Evolutionary conservation across 1,139 yeast species (phyloP).

Genomic region (Geotrichum australiense): DNA sequence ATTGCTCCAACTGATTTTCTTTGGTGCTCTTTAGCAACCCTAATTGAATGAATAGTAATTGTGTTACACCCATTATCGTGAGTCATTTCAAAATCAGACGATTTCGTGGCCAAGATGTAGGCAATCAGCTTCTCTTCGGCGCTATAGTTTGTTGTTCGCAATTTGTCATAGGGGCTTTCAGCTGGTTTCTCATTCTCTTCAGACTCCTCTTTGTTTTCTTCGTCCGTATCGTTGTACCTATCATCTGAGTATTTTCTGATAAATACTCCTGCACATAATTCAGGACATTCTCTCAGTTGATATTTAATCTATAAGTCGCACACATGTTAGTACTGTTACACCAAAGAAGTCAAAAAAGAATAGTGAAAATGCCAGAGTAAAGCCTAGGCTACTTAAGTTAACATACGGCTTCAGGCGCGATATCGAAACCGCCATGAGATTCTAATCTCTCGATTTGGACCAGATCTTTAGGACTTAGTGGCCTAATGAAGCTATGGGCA

Average conservation of each 20-base stretch:
- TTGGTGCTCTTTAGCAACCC: constrained; percentile 70
- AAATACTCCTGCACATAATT: constrained; percentile 81
- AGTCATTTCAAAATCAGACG: constrained; percentile 31
- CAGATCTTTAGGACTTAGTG: constrained; percentile 57
- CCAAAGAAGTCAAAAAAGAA: no score
- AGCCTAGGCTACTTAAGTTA: no score
- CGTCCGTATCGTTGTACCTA: constrained; percentile 14
- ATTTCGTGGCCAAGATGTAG: constrained; percentile 76
- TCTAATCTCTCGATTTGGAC: constrained; percentile 59
- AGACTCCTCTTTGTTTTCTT: constrained; percentile 23
- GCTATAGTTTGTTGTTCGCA: constrained; percentile 23
- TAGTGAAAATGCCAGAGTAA: no score
- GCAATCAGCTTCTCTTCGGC: constrained; percentile 67
- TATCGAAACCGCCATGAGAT: constrained; percentile 25
- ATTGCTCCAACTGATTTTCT: constrained; percentile 77
- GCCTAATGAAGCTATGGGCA: constrained; percentile 70
- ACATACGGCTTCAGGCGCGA: neutral
- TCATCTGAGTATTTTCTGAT: constrained; percentile 39
- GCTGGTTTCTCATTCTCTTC: constrained; percentile 27
- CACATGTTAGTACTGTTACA: no score
- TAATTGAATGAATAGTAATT: constrained; percentile 79
- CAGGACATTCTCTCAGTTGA: constrained; percentile 78
- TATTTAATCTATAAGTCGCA: constrained; percentile 41
- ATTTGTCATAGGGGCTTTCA: no score
- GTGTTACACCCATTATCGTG: constrained; percentile 69